Percentiles rank a stretch among this genome's conserved stretches.
phyloP scores from a whole-genome alignment of 2,329 filamentous ascomycete species.

The Ramichloridium luteum region DNA sequence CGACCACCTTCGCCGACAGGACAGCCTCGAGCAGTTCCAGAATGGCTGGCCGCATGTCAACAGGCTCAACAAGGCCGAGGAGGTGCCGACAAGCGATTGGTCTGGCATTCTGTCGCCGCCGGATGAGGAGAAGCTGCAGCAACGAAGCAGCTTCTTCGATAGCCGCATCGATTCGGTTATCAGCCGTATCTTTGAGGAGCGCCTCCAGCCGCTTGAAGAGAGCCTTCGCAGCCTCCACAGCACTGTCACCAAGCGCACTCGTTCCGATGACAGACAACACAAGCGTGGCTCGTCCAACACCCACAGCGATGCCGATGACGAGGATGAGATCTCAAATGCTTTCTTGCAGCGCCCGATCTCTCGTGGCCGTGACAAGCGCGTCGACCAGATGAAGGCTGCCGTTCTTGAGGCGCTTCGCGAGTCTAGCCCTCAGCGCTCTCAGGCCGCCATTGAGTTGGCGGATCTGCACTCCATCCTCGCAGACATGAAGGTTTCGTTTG shows the following conservation, averaged over 20 bases:
- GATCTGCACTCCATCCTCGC: slow-evolving; percentile 37
- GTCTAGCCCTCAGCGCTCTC: slow-evolving; percentile 16
- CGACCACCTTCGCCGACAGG: slow-evolving; percentile 21
- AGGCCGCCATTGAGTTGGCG: slow-evolving; percentile 18
- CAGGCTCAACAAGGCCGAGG: slow-evolving; percentile 50
- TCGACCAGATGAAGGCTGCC: slow-evolving; percentile 60
- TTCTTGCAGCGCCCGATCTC: slow-evolving; percentile 55
- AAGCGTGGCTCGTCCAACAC: slow-evolving; percentile 36
- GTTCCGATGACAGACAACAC: slow-evolving; percentile 41
- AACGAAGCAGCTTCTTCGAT: slow-evolving; percentile 79
- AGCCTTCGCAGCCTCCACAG: slow-evolving; percentile 61
- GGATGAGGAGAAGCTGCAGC: slow-evolving; percentile 71
- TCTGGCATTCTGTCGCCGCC: slow-evolving; percentile 72
- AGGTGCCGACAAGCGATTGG: slow-evolving; percentile 75
- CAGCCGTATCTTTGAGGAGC: slow-evolving; percentile 60
- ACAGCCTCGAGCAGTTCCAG: slow-evolving; percentile 31
- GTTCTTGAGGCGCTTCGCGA: slow-evolving; percentile 50
- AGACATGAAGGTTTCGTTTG: slow-evolving; percentile 37
- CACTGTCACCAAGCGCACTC: slow-evolving; percentile 40
- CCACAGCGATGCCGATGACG: slow-evolving; percentile 88
- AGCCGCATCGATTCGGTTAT: slow-evolving; percentile 79
- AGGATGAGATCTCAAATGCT: slow-evolving; percentile 55
- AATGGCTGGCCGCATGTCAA: slow-evolving; percentile 35
- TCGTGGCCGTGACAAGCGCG: slow-evolving; percentile 61
- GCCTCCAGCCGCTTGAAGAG: slow-evolving; percentile 69